A percentile compares a stretch with the other conserved stretches of the same genome.
Conservation (phyloP, 345 rosid genomes). For the Eucalyptus tenuipes region DNA sequence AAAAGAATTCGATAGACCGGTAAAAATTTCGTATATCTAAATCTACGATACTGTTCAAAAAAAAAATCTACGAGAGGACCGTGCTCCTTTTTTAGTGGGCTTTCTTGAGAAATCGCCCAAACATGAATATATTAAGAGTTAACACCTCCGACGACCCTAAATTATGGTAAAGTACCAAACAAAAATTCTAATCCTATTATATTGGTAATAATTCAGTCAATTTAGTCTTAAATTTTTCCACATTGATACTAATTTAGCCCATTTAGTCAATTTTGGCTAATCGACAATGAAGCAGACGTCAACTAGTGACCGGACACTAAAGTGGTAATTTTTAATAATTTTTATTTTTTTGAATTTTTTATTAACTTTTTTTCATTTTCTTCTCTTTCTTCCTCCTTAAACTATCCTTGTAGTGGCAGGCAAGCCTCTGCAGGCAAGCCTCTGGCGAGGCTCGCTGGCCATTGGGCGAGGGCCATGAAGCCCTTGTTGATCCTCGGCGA, state of each 20-base stretch:
- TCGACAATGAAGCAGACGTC: accelerated
- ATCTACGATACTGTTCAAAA: too few relatives aligned
- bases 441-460: too few relatives aligned
- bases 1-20: background rate
- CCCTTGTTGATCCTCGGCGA: accelerated
- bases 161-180: background rate
- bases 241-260: accelerated
- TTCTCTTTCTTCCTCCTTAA: too few relatives aligned
- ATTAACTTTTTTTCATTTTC: too few relatives aligned
- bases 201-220: accelerated
- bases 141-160: background rate
- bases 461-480: too few relatives aligned
- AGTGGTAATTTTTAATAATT: accelerated
- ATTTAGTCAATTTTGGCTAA: accelerated
- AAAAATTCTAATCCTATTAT: accelerated
- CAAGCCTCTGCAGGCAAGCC: accelerated
- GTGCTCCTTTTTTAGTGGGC: background rate
- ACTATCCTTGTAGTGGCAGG: accelerated
- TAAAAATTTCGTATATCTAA: too few relatives aligned
- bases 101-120: background rate
- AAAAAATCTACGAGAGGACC: background rate
- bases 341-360: too few relatives aligned
- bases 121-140: background rate
- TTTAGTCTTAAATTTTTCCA: accelerated
- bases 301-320: accelerated